A percentile compares a stretch with the other conserved stretches of the same genome.
These are phyloP conservation scores for Reutealis trisperma DNA, from an alignment of 345 rosid genomes.

Conservation along the genomic window DNA sequence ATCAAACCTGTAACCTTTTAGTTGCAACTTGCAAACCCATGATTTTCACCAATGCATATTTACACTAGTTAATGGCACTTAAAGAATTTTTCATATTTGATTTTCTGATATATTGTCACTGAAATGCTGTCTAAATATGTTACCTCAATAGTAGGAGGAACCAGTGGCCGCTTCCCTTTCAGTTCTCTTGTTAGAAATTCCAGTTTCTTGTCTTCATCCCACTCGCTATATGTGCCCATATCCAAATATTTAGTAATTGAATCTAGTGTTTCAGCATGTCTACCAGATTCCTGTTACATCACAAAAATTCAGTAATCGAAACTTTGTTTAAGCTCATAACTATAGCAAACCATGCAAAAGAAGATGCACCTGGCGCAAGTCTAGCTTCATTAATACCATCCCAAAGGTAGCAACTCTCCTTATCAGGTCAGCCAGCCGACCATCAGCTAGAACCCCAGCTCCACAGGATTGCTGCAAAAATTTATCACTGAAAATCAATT, in stretches of 20 bases:
- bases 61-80: not conserved
- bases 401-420: slow-evolving; percentile 91
- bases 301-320: slow-evolving; percentile 21
- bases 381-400: slow-evolving; percentile 91
- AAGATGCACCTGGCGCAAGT: slow-evolving; percentile 83
- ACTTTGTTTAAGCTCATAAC: not conserved
- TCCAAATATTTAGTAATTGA: slow-evolving; percentile 85
- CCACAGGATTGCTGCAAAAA: slow-evolving; percentile 78
- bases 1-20: not conserved
- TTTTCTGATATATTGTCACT: not conserved
- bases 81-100: not conserved
- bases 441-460: slow-evolving; percentile 88
- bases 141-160: slow-evolving; percentile 84
- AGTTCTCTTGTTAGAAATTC: slow-evolving; percentile 82
- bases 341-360: slow-evolving; percentile 2
- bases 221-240: slow-evolving; percentile 91
- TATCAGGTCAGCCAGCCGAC: slow-evolving; percentile 86
- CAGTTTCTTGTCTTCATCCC: slow-evolving; percentile 93
- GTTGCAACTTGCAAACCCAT: not conserved
- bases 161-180: slow-evolving; percentile 89
- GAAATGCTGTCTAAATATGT: slow-evolving; percentile 18
- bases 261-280: slow-evolving; percentile 85
- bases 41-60: not conserved
- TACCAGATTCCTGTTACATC: slow-evolving; percentile 72
- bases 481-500: slow-evolving; percentile 11